Conservation (phyloP, 352 stramenopile species). For the Nannochloropsis limnetica region DNA sequence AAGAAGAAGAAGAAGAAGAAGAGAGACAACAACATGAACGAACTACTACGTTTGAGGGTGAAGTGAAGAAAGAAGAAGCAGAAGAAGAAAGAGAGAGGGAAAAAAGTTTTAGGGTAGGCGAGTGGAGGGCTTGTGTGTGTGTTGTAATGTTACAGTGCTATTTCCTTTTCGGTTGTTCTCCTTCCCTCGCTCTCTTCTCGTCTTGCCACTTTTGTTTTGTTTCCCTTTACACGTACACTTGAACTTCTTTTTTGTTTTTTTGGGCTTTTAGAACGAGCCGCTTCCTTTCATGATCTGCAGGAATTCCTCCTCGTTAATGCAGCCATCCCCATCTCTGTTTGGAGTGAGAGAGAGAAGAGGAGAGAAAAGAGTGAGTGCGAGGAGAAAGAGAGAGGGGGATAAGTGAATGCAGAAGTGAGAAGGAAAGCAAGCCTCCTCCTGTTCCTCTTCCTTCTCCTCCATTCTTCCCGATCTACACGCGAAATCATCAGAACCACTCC, state of each 20-base stretch:
- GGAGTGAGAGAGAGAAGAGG: too few relatives aligned
- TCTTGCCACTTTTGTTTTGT: background rate
- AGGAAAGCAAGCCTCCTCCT: constrained; percentile 13
- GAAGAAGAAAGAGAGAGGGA: background rate
- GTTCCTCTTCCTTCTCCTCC: too few relatives aligned
- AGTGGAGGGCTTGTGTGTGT: too few relatives aligned
- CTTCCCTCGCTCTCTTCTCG: background rate
- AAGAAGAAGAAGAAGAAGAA: background rate
- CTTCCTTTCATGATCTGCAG: constrained; percentile 50
- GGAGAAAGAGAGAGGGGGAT: too few relatives aligned
- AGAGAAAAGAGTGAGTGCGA: too few relatives aligned
- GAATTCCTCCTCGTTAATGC: constrained; percentile 77
- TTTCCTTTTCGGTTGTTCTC: background rate
- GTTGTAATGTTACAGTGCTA: too few relatives aligned
- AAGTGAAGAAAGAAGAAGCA: too few relatives aligned
- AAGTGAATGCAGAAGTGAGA: background rate
- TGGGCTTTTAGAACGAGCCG: background rate
- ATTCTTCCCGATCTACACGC: background rate
- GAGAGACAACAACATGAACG: too few relatives aligned
- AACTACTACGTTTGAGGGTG: too few relatives aligned
- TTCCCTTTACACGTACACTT: too few relatives aligned
- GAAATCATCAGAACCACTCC: background rate
- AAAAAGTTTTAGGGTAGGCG: background rate
- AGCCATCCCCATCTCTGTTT: constrained; percentile 70
- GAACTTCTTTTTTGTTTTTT: too few relatives aligned